These are phyloP conservation scores for Globisporangium mamillatum DNA, from an alignment of 352 stramenopile species.

Conservation along the genomic window DNA sequence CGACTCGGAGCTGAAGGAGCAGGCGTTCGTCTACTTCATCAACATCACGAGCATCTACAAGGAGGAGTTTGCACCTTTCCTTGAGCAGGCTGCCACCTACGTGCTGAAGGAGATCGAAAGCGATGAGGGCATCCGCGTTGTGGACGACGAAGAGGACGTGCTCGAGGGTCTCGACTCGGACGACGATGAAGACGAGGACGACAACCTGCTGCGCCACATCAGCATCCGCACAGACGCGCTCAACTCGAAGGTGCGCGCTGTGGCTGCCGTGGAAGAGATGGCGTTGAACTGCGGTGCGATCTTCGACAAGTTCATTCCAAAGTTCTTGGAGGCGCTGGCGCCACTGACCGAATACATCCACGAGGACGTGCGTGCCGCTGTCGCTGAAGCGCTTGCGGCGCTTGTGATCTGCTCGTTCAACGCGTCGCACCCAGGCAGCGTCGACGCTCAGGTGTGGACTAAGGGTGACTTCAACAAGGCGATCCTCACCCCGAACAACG, in stretches of 20 bases:
- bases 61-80: slow-evolving; percentile 94
- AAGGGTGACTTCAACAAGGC: slow-evolving; percentile 83
- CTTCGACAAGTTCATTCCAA: slow-evolving; percentile 83
- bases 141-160: slow-evolving; percentile 71
- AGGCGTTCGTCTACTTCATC: slow-evolving; percentile 97
- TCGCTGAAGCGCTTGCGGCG: slow-evolving; percentile 74
- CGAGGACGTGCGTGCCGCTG: slow-evolving; percentile 78
- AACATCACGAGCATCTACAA: slow-evolving; percentile 98
- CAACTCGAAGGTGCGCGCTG: slow-evolving; percentile 82
- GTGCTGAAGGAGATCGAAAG: slow-evolving; percentile 73
- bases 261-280: slow-evolving; percentile 82
- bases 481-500: slow-evolving; percentile 76
- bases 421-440: slow-evolving; percentile 58
- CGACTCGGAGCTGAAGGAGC: slow-evolving; percentile 96
- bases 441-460: slow-evolving; percentile 83
- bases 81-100: slow-evolving; percentile 74
- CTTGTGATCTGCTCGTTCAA: slow-evolving; percentile 87
- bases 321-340: slow-evolving; percentile 78
- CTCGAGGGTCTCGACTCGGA: slow-evolving; percentile 76
- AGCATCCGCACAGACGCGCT: slow-evolving; percentile 86
- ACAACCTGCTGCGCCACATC: slow-evolving; percentile 70
- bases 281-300: slow-evolving; percentile 72
- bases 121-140: slow-evolving; percentile 71
- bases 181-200: slow-evolving; percentile 71
- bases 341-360: slow-evolving; percentile 85